phyloP scores from a whole-genome alignment of 2,329 filamentous ascomycete genomes.

The Aspergillus ibericus region DNA sequence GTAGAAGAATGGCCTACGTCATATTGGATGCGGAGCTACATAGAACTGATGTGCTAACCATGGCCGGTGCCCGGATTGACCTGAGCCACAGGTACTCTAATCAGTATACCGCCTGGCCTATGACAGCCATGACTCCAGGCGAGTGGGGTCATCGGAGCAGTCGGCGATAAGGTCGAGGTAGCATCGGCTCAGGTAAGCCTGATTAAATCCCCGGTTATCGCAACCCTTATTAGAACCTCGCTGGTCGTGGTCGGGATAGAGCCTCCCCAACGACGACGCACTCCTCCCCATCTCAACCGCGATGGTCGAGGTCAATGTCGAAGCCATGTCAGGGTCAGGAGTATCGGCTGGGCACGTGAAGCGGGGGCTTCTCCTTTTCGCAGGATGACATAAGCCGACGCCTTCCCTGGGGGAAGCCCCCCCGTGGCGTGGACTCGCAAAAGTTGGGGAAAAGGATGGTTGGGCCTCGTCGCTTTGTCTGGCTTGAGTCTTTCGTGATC shows the following conservation, averaged over 20 bases:
- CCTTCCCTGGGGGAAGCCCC: background rate
- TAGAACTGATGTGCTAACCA: too few species aligned
- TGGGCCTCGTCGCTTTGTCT: background rate
- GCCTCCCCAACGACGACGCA: background rate
- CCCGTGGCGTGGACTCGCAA: background rate
- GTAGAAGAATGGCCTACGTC: background rate
- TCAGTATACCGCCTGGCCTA: background rate
- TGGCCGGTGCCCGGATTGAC: background rate
- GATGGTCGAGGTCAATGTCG: too few species aligned
- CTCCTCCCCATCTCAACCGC: background rate
- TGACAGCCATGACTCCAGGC: conserved; percentile 3
- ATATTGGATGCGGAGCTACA: background rate
- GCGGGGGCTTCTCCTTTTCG: background rate
- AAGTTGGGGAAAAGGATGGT: background rate
- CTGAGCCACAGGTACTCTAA: background rate
- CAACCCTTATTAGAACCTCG: background rate
- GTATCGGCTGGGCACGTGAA: background rate
- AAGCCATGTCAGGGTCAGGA: too few species aligned
- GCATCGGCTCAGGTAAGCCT: background rate
- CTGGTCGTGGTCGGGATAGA: background rate
- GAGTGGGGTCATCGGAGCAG: conserved; percentile 1
- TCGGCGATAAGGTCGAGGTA: background rate
- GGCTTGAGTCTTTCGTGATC: background rate
- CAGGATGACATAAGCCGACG: conserved; percentile 1
- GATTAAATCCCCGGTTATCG: background rate